phyloP scores from a whole-genome alignment of 129 eudicot species.

The Centella asiatica region DNA sequence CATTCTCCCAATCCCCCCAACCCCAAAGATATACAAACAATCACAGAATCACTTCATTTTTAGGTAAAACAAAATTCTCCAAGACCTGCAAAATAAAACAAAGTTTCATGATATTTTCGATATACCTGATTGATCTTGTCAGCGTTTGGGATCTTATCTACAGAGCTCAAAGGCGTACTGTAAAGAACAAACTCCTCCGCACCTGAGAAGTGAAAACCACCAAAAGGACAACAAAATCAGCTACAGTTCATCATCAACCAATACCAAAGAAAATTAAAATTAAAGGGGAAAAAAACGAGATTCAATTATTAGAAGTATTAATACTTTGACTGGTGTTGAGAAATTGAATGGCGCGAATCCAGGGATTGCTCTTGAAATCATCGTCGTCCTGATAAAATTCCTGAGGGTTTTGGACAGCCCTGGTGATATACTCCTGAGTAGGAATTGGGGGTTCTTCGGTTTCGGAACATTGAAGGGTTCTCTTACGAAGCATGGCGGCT shows the following conservation, averaged over 20 bases:
- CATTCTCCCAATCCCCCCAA: not conserved
- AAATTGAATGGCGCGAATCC: constrained; percentile 55
- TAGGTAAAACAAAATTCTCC: too few relatives aligned
- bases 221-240: not conserved
- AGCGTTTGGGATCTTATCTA: constrained; percentile 25
- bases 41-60: constrained; percentile 1
- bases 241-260: not conserved
- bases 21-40: too few relatives aligned
- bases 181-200: constrained; percentile 14
- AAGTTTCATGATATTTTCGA: not conserved
- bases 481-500: constrained; percentile 53
- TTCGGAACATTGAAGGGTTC: constrained; percentile 1
- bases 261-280: too few relatives aligned
- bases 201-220: constrained; percentile 11
- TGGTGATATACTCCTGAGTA: constrained; percentile 62
- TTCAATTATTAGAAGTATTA: not conserved
- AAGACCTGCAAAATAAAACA: not conserved
- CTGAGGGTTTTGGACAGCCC: constrained; percentile 34
- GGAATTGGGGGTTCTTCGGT: constrained; percentile 24
- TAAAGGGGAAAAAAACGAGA: not conserved
- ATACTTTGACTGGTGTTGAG: constrained; percentile 17
- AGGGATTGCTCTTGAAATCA: constrained; percentile 44
- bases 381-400: constrained; percentile 27
- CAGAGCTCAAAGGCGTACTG: constrained; percentile 32
- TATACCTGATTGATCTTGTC: constrained; percentile 50